Evolutionary conservation across 805 yeast genomes (phyloP), one percentile per base, ranked within the genome.

Genomic region (Wickerhamomyces kurtzmanii): DNA sequence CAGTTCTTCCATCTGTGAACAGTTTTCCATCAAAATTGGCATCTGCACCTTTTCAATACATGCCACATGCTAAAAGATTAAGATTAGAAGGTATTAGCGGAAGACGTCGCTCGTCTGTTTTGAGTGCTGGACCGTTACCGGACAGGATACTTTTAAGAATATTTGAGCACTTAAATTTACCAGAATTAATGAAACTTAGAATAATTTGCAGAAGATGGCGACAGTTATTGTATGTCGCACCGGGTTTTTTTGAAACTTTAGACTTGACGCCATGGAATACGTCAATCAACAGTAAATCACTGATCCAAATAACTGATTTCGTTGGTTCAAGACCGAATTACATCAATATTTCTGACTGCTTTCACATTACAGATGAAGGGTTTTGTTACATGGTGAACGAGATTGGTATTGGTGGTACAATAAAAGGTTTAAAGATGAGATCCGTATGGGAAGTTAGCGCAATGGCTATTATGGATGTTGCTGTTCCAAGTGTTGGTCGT

Each of bases 391-490:
- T 81, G 60, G 72, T 80, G 13, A 77, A 73, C 40, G 82, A 78
- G 39, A 64, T 78, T 30, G 86, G 86, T 2, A 72, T 76, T 39
- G 47, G 71, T 22, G 85, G 85, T 4, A 59, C 62, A 18, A 65
- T 81, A 24, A 57, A 59, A 29, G 51, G 53, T 8, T 53, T 81
- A 27, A 65, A 62, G 34, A 76, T 80, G 85, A 62, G 60, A 35
- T 71, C 81, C 11, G 76, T 71, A 26, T 80, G 89, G 89, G 83
- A 77, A 39, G 72, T 81, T 7, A 69, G 77, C 33, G 83, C 85
- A 3, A 75, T 78, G 83, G 81, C 87, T 3, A 76, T 80, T 17
- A 77, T 80, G 85, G 89, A 81, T 47, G 51, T 80, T 23, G 68
- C 84, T 2, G 74, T 69, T 2, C 76, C 78, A 0, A 62, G 69